phyloP scores from a whole-genome alignment of 768 basidiomycete genomes.

The Neoboletus magnificus region DNA sequence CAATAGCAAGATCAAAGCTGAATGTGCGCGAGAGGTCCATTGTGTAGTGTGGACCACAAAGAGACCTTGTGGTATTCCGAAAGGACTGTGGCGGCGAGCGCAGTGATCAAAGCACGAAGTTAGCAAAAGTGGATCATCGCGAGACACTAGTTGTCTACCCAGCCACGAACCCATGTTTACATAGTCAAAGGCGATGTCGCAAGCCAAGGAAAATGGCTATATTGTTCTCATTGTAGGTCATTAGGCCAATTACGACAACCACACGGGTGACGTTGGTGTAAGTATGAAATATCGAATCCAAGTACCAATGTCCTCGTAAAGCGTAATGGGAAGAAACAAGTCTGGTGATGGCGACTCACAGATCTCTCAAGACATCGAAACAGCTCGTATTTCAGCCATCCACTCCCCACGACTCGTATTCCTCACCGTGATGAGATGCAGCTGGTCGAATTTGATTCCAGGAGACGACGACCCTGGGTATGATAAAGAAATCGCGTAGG shows the following conservation, averaged over 20 bases:
- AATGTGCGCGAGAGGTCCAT: background rate
- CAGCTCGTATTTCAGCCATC: slow-evolving; percentile 25
- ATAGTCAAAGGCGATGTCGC: background rate
- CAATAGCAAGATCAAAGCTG: background rate
- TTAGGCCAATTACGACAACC: slow-evolving; percentile 1
- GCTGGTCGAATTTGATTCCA: slow-evolving; percentile 23
- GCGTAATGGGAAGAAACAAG: background rate
- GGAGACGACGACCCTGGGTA: slow-evolving; percentile 4
- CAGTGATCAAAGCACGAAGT: slow-evolving; percentile 1
- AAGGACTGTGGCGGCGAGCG: background rate
- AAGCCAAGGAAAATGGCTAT: background rate
- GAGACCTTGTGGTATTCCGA: background rate
- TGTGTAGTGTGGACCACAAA: background rate
- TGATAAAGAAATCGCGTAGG: slow-evolving; percentile 17
- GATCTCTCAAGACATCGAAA: slow-evolving; percentile 11
- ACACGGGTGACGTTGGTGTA: background rate
- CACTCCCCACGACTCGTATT: slow-evolving; percentile 28
- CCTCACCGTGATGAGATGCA: slow-evolving; percentile 25
- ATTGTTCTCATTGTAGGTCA: slow-evolving; percentile 1
- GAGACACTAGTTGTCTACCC: background rate
- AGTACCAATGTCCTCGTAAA: slow-evolving; percentile 4
- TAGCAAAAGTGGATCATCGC: background rate
- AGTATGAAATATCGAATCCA: background rate
- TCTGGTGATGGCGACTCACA: slow-evolving; percentile 6
- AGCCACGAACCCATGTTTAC: background rate